Evolutionary conservation across 768 basidiomycete species (phyloP).

Genomic region (Macrolepiota dolichaula): DNA sequence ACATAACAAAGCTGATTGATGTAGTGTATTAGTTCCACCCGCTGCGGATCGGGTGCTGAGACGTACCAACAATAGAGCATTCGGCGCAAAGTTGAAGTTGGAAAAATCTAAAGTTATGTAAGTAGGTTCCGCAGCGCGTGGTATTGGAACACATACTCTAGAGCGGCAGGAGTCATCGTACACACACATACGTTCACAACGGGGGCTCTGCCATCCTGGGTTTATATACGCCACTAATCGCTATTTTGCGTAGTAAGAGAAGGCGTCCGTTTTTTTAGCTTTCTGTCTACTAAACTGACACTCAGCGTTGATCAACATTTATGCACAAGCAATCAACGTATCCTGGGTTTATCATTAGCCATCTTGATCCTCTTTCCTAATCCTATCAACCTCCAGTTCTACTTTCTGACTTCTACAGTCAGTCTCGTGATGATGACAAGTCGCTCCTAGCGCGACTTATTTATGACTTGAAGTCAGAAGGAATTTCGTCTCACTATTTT

Average conservation of each 20-base stretch:
- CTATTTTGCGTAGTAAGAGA: too few relatives aligned
- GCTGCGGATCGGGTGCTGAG: neutral
- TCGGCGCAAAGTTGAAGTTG: slow-evolving; percentile 3
- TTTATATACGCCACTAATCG: neutral
- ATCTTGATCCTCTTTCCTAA: neutral
- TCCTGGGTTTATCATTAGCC: too few relatives aligned
- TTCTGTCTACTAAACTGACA: neutral
- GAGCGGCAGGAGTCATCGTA: neutral
- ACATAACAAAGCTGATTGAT: neutral
- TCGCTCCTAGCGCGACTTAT: too few relatives aligned
- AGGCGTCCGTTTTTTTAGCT: neutral
- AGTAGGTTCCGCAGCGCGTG: neutral
- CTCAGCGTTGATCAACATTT: neutral
- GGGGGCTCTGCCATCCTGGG: neutral
- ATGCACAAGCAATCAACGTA: too few relatives aligned
- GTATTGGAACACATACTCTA: neutral
- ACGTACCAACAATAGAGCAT: neutral
- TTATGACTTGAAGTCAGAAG: too few relatives aligned
- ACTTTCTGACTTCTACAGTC: neutral
- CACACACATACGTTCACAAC: neutral
- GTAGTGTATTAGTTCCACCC: neutral
- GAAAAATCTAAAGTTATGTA: neutral
- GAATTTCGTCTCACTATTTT: too few relatives aligned
- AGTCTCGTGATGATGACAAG: neutral
- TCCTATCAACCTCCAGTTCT: neutral